Conservation (phyloP, 352 stramenopile species). For the Globisporangium lucens region DNA sequence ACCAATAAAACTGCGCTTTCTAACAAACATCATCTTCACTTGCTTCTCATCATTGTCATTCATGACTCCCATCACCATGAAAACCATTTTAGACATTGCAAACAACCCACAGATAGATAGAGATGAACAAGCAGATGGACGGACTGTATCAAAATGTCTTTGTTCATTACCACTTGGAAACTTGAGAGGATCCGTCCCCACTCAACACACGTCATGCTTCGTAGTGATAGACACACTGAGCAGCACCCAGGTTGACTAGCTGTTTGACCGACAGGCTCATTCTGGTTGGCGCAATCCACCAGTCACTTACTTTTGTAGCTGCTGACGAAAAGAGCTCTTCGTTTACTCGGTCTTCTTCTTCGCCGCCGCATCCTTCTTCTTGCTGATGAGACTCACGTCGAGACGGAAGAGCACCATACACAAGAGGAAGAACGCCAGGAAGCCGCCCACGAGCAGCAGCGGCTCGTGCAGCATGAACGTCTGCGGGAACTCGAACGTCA, state of each 20-base stretch:
- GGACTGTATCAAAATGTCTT: slow-evolving; percentile 9
- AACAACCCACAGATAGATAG: background rate
- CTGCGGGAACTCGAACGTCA: slow-evolving; percentile 84
- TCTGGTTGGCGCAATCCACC: background rate
- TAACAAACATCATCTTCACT: background rate
- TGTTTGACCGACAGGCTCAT: background rate
- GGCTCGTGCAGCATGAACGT: slow-evolving; percentile 86
- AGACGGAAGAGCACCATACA: slow-evolving; percentile 85
- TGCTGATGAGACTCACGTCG: slow-evolving; percentile 66
- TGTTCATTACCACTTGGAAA: background rate
- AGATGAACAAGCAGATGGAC: background rate
- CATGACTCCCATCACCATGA: background rate
- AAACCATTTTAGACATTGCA: background rate
- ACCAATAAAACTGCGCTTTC: slow-evolving; percentile 18
- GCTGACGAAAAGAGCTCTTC: slow-evolving; percentile 4
- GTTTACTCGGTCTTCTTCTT: slow-evolving; percentile 73
- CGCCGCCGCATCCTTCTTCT: slow-evolving; percentile 18
- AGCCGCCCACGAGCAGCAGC: slow-evolving; percentile 78
- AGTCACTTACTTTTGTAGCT: background rate
- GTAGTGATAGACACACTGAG: background rate
- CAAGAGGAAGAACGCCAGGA: slow-evolving; percentile 81
- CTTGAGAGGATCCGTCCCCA: background rate
- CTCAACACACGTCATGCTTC: background rate
- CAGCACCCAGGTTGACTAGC: background rate
- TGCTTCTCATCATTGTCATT: background rate